Conservation (phyloP, 2,329 filamentous ascomycete genomes). For the Biscogniauxia marginata region DNA sequence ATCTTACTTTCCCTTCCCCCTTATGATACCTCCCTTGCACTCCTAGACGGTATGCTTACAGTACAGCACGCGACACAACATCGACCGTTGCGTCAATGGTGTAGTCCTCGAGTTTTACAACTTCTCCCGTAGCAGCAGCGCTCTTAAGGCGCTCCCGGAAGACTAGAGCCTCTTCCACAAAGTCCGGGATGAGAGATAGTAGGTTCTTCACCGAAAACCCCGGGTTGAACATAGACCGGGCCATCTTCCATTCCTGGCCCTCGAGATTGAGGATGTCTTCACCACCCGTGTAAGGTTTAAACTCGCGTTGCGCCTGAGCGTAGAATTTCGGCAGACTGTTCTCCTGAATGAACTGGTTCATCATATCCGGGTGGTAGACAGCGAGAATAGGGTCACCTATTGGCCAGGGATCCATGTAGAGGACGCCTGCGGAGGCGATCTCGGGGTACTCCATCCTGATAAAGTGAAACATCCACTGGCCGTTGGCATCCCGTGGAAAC, state of each 20-base stretch:
- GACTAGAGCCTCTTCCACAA: conserved; percentile 31
- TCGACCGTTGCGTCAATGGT: conserved; percentile 30
- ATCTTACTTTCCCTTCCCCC: not conserved
- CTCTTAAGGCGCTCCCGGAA: conserved; percentile 26
- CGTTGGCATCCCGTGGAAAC: conserved; percentile 28
- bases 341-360: conserved; percentile 38
- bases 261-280: conserved; percentile 36
- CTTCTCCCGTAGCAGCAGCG: conserved; percentile 19
- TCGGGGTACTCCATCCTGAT: conserved; percentile 31
- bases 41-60: conserved; percentile 24
- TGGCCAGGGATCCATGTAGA: conserved; percentile 41
- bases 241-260: conserved; percentile 39
- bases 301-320: conserved; percentile 23
- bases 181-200: conserved; percentile 33
- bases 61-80: conserved; percentile 29
- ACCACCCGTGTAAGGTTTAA: conserved; percentile 31
- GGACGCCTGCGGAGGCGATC: conserved; percentile 25
- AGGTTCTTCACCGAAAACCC: conserved; percentile 39
- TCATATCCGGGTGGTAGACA: conserved; percentile 38
- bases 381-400: conserved; percentile 35
- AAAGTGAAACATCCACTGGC: conserved; percentile 22
- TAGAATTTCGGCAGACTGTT: conserved; percentile 35
- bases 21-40: not conserved
- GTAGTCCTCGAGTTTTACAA: conserved; percentile 29
- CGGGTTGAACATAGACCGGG: conserved; percentile 37